Percentiles rank a stretch among this genome's conserved stretches.
Conservation (phyloP, 1,139 yeast species). For the Magnusiomyces suaveolens region DNA sequence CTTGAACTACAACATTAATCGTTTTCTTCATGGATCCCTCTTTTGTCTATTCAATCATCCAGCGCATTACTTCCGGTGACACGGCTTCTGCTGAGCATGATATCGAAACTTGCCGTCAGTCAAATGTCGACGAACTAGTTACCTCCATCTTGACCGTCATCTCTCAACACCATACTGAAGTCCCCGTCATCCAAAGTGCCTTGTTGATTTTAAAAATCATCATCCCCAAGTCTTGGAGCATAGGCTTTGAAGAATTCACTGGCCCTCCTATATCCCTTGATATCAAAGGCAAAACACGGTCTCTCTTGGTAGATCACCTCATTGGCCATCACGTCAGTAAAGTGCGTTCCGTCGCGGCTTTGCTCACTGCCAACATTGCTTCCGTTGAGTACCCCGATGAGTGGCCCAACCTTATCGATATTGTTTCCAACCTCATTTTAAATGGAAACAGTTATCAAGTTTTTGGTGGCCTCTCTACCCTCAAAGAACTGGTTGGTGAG, state of each 20-base stretch:
- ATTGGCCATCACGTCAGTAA: constrained; percentile 49
- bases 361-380: constrained; percentile 75
- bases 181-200: constrained; percentile 44
- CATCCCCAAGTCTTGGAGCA: constrained; percentile 64
- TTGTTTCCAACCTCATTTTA: constrained; percentile 37
- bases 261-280: constrained; percentile 57
- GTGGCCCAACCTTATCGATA: constrained; percentile 67
- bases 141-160: constrained; percentile 8
- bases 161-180: constrained; percentile 23
- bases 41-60: constrained; percentile 8
- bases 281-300: constrained; percentile 43
- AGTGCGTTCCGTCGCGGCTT: constrained; percentile 57
- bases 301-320: constrained; percentile 39
- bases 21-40: constrained; percentile 11
- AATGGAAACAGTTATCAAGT: constrained; percentile 34
- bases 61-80: constrained; percentile 13
- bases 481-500: constrained; percentile 78
- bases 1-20: too few species aligned
- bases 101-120: constrained; percentile 10
- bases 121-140: constrained; percentile 9
- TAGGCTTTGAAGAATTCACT: constrained; percentile 66
- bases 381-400: constrained; percentile 91
- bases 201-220: constrained; percentile 61
- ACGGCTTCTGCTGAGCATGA: constrained; percentile 11
- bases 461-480: constrained; percentile 59